Evolutionary conservation across 192 early-diverging fungal genomes (phyloP), one percentile per base, ranked within the genome.

Genomic region (Thoreauomyces humboldtii): DNA sequence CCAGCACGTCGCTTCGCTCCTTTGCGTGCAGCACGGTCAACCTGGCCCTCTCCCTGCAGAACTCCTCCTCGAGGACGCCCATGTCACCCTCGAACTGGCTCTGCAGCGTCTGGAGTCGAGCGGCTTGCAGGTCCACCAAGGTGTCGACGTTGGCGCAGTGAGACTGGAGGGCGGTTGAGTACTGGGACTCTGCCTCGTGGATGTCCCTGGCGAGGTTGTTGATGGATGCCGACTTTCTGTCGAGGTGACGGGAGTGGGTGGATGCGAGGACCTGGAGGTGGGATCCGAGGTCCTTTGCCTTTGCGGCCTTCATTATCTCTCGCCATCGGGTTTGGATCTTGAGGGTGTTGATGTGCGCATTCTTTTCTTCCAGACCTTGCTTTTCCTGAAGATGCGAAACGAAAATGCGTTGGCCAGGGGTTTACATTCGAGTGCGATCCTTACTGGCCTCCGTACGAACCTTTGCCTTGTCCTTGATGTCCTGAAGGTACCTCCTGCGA

Each of bases 261-360:
- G 77, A 76, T 17, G 67, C 63, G 28, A 85, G 72, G 14, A 69
- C 48, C 28, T 78, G 65, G 41, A 82, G 50, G 35, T 81, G 77
- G 5, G 43, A 41, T 21, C 44, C 32, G 25, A 86, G 63, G 32
- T 80, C 76, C 21, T 53, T 17, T 2, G 75, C 63, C 54, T 85
- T 85, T 32, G 77, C 79, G 17, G 59, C 55, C 35, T 81, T 86
- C 84, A 86, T 86, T n/a, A 86, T 73, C 22, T 83, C 81, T 35
- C 80, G 35, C 84, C 84, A 86, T 77, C 76, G 57, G 42, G 69
- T 80, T 55, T 84, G 75, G 29, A 86, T 83, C 66, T 86, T 86
- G 50, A 85, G 58, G 25, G 46, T 44, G 54, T 85, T 86, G 21
- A 86, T 60, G 36, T 71, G 74, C 37, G 76, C 71, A 59, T 77